A percentile compares a stretch with the other conserved stretches of the same genome.
These are phyloP conservation scores for Xylariomycetidae sp. DNA, from an alignment of 2,329 filamentous ascomycete species.

Conservation along the genomic window DNA sequence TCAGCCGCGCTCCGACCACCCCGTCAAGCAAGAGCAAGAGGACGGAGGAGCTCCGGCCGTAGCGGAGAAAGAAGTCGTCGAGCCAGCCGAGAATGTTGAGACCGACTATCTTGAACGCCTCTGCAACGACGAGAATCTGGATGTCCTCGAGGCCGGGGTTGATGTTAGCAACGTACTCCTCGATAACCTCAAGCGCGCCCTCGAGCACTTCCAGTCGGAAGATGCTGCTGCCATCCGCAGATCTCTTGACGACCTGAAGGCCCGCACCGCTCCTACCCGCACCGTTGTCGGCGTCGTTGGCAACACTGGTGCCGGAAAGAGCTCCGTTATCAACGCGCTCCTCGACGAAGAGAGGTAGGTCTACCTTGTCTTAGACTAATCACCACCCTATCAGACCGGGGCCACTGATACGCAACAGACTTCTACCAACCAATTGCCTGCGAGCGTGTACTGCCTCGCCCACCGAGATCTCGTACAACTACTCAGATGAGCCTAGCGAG, in stretches of 20 bases:
- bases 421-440: constrained; percentile 21
- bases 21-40: no score
- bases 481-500: constrained; percentile 18
- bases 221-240: constrained; percentile 28
- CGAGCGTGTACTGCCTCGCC: constrained; percentile 23
- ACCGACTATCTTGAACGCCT: constrained; percentile 15
- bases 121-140: constrained; percentile 6
- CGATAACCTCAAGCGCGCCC: constrained; percentile 7
- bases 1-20: no score
- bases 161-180: constrained; percentile 12
- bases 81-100: constrained; percentile 1
- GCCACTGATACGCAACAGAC: constrained; percentile 8
- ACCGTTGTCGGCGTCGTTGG: constrained; percentile 54
- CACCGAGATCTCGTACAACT: constrained; percentile 23
- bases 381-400: not conserved
- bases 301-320: constrained; percentile 57
- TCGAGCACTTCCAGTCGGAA: constrained; percentile 4
- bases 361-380: not conserved
- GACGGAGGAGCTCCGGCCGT: no score
- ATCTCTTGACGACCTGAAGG: constrained; percentile 34
- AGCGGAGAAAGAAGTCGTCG: no score
- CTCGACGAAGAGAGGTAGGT: constrained; percentile 50
- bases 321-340: constrained; percentile 56
- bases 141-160: constrained; percentile 18
- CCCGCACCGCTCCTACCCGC: constrained; percentile 28